These are phyloP conservation scores for Colletotrichum tamarilloi DNA, from an alignment of 2,329 filamentous ascomycete species.

Conservation along the genomic window DNA sequence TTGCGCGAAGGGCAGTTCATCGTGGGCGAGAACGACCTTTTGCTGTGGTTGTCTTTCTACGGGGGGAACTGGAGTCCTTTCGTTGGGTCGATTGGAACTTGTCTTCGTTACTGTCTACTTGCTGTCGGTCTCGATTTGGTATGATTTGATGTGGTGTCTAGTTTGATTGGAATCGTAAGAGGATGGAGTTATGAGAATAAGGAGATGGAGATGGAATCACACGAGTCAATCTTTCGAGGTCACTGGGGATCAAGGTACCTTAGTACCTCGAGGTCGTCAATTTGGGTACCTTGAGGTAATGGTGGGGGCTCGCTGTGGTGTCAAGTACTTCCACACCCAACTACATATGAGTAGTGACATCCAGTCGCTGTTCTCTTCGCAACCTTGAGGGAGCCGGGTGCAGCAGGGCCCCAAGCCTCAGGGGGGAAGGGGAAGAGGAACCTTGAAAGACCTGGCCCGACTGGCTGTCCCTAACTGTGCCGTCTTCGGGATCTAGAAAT, in stretches of 20 bases:
- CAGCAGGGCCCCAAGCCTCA: neutral
- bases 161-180: neutral
- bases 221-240: neutral
- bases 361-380: neutral
- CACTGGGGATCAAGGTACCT: neutral
- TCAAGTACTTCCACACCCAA: conserved; percentile 19
- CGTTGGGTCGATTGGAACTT: neutral
- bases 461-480: neutral
- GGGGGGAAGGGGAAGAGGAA: neutral
- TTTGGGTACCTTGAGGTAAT: neutral
- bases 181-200: neutral
- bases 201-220: neutral
- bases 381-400: neutral
- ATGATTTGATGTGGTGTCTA: neutral
- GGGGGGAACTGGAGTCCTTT: too few species aligned
- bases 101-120: too few species aligned
- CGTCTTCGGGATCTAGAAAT: conserved; percentile 26
- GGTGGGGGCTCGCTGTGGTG: neutral
- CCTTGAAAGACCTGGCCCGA: neutral
- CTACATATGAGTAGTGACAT: neutral
- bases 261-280: neutral
- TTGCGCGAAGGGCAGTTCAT: conserved; percentile 69
- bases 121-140: neutral
- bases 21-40: conserved; percentile 20
- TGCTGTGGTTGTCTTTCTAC: neutral